Percentiles rank a stretch among this genome's conserved stretches.
Evolutionary conservation across 768 basidiomycete species (phyloP).

Genomic region (Suillus subluteus): DNA sequence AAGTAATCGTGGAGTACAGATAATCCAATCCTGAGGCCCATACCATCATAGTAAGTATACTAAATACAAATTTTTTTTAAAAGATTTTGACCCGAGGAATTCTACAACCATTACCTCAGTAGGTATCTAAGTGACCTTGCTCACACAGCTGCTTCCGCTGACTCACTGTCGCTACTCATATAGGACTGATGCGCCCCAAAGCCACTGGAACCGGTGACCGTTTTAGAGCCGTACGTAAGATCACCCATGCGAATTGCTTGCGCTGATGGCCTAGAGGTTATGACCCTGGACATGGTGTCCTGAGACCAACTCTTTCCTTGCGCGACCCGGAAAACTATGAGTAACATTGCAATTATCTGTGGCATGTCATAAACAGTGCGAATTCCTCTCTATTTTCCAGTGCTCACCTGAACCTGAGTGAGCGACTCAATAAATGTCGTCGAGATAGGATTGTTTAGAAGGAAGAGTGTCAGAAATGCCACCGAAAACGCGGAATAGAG

Average conservation of each 20-base stretch:
- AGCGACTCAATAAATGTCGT: conserved; percentile 35
- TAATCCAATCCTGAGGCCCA: background rate
- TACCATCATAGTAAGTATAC: background rate
- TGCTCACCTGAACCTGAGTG: conserved; percentile 32
- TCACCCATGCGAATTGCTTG: background rate
- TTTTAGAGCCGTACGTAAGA: background rate
- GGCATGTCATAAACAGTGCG: background rate
- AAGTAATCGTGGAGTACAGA: no score
- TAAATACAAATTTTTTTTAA: background rate
- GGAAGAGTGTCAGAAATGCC: conserved; percentile 35
- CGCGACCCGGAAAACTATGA: conserved; percentile 36
- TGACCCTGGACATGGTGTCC: conserved; percentile 5
- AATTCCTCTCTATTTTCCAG: background rate
- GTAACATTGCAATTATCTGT: conserved; percentile 32
- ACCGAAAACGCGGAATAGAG: conserved; percentile 32
- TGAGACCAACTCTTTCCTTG: conserved; percentile 30
- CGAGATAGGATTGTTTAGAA: conserved; percentile 22
- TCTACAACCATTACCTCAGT: background rate
- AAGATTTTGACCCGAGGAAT: background rate
- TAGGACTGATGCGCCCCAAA: background rate
- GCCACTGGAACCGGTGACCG: background rate
- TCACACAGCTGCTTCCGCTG: background rate
- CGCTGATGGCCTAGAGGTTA: background rate
- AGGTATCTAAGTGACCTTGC: background rate
- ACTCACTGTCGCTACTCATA: background rate